Evolutionary conservation across 2,329 filamentous ascomycete genomes (phyloP).

Genomic region (Metarhizium album): DNA sequence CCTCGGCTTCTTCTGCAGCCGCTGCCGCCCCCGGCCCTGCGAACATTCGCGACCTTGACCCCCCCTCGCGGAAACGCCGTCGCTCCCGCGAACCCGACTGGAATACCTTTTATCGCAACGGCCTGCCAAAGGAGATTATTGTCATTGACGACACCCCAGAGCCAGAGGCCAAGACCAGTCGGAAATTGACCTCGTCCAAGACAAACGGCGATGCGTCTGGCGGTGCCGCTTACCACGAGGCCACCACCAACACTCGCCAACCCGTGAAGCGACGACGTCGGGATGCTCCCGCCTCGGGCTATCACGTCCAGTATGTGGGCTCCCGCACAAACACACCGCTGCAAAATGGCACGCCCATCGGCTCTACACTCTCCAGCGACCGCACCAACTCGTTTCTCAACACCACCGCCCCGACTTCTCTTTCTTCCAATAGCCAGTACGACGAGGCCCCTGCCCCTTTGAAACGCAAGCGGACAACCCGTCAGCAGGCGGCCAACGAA

Average conservation of each 20-base stretch:
- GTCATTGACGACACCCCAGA: slow-evolving; percentile 69
- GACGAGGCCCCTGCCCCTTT: slow-evolving; percentile 61
- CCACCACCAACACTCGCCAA: slow-evolving; percentile 29
- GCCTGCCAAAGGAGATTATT: slow-evolving; percentile 74
- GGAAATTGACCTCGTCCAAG: slow-evolving; percentile 20
- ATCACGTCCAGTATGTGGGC: slow-evolving; percentile 59
- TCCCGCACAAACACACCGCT: slow-evolving; percentile 65
- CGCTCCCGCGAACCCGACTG: slow-evolving; percentile 61
- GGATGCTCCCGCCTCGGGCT: slow-evolving; percentile 51
- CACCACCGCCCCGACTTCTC: slow-evolving; percentile 81
- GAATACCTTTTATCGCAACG: slow-evolving; percentile 73
- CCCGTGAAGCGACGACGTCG: slow-evolving; percentile 66
- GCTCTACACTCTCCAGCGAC: slow-evolving; percentile 70
- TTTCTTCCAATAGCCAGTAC: slow-evolving; percentile 51
- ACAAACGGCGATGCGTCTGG: slow-evolving; percentile 20
- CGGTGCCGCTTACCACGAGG: slow-evolving; percentile 15
- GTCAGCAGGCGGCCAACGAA: slow-evolving; percentile 72
- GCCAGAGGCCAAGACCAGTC: slow-evolving; percentile 33
- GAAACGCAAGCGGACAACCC: slow-evolving; percentile 73
- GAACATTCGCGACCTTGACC: slow-evolving; percentile 10
- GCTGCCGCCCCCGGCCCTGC: slow-evolving; percentile 12
- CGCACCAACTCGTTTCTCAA: slow-evolving; percentile 70
- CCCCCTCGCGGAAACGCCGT: slow-evolving; percentile 37
- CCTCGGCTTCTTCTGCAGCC: slow-evolving; percentile 15
- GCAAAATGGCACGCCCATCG: slow-evolving; percentile 53